Evolutionary conservation across 2,329 filamentous ascomycete species (phyloP), one percentile per base, ranked within the genome.

Genomic region (Colletotrichum camelliae): DNA sequence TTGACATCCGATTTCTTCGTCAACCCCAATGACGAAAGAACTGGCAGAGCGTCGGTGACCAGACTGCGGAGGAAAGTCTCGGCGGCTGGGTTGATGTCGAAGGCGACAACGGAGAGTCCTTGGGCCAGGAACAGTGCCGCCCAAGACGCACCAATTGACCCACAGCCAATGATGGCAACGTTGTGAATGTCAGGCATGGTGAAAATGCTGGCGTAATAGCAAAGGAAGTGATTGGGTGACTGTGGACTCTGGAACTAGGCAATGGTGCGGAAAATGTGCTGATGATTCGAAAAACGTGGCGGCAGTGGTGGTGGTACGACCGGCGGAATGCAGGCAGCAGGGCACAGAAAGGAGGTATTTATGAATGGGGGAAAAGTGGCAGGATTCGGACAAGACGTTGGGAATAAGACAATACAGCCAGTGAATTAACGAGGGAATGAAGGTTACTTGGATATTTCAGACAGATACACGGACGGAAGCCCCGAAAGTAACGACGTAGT

Each of bases 91-190:
- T 83, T 84, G 67, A 85, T 84, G 72, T 88, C 85, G n/a, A 83
- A 85, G 21, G 84, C 83, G 6, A 85, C 79, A n/a, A 87, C 86
- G 21, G 70, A 70, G 13, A 83, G 79, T 12, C 82, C 80, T 62
- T 81, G 80, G 7, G 82, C 81, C 8, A 84, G 79, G 67, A 82
- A 80, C 5, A 84, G 77, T 12, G 83, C 83, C 3, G 85, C 83
- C 86, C 86, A 88, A 13, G 82, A 84, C 21, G 85, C 82, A 4
- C 82, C 82, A 18, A 83, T 82, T 27, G 82, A 80, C 37, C 83
- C 82, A 7, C 80, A 82, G 35, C 83, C 82, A 27, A 84, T 78
- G 31, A 84, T 81, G 69, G 81, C 80, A 12, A 82, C 79, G 12
- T 80, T 78, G 58, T 74, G 72, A 67, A 81, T 79, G 12, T 29